Evolutionary conservation across 257 asterid species (phyloP).

Genomic region (Cordia subcordata): DNA sequence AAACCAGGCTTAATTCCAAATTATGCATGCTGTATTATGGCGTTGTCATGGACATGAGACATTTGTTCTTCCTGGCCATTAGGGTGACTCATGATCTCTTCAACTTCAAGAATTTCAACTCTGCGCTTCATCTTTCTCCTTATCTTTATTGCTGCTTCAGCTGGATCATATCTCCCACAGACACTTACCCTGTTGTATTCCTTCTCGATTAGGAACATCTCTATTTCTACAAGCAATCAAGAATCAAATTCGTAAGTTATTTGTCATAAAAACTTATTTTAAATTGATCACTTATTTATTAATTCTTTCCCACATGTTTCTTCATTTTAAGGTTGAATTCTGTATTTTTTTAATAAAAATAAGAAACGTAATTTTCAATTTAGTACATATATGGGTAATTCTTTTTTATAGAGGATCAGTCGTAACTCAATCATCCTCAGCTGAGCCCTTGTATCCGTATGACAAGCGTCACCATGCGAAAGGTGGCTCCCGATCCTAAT

Average conservation of each 20-base stretch:
- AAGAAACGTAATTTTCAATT: no score
- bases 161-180: conserved; percentile 30
- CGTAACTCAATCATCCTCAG: no score
- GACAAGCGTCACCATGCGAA: no score
- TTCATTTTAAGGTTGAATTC: no score
- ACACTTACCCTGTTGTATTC: conserved; percentile 27
- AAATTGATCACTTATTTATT: not conserved
- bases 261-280: not conserved
- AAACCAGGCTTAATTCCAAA: not conserved
- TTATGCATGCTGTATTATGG: not conserved
- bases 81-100: conserved; percentile 9
- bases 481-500: no score
- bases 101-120: conserved; percentile 41
- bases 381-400: no score
- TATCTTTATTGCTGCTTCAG: conserved; percentile 36
- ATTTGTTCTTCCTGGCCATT: conserved; percentile 17
- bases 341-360: no score
- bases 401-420: no score
- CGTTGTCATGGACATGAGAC: conserved; percentile 7
- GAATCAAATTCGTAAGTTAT: not conserved
- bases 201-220: conserved; percentile 66
- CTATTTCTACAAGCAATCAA: conserved; percentile 47
- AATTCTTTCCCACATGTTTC: no score
- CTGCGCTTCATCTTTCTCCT: conserved; percentile 42
- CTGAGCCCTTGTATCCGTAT: no score